Conservation (phyloP, 2,329 filamentous ascomycete genomes). For the Cercospora sp. region DNA sequence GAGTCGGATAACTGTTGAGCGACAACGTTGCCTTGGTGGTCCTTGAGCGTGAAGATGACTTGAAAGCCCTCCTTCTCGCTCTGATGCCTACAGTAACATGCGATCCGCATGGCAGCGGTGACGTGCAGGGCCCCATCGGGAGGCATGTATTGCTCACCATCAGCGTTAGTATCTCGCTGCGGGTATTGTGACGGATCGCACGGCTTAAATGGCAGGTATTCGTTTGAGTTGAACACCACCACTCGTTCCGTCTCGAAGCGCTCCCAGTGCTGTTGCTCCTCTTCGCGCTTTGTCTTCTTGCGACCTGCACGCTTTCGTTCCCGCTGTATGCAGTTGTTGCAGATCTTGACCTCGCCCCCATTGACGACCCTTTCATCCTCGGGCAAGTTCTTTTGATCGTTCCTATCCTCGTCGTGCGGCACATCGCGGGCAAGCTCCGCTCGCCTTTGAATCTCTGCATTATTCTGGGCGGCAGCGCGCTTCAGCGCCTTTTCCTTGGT, state of each 20-base stretch:
- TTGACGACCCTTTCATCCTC: constrained; percentile 74
- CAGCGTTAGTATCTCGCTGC: constrained; percentile 30
- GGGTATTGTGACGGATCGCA: constrained; percentile 46
- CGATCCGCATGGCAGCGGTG: constrained; percentile 89
- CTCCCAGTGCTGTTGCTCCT: constrained; percentile 87
- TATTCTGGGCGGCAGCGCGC: constrained; percentile 52
- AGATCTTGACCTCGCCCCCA: constrained; percentile 92
- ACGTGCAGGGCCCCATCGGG: constrained; percentile 69
- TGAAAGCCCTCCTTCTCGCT: constrained; percentile 88
- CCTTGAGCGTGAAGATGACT: constrained; percentile 93
- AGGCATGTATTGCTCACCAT: constrained; percentile 34
- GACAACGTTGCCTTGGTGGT: constrained; percentile 71
- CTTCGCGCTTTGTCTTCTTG: constrained; percentile 90
- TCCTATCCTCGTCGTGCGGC: constrained; percentile 45
- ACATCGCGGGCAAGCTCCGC: constrained; percentile 37
- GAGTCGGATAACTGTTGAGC: constrained; percentile 82
- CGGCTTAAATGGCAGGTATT: constrained; percentile 79
- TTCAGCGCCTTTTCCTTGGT: constrained; percentile 67
- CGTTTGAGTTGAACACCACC: constrained; percentile 87
- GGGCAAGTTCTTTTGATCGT: constrained; percentile 52
- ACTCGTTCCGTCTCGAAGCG: constrained; percentile 77
- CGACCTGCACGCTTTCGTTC: constrained; percentile 87
- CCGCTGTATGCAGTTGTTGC: constrained; percentile 82
- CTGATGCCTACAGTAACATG: constrained; percentile 95
- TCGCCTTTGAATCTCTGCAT: constrained; percentile 46